Evolutionary conservation across 345 rosid species (phyloP).

Genomic region (Heritiera littoralis): DNA sequence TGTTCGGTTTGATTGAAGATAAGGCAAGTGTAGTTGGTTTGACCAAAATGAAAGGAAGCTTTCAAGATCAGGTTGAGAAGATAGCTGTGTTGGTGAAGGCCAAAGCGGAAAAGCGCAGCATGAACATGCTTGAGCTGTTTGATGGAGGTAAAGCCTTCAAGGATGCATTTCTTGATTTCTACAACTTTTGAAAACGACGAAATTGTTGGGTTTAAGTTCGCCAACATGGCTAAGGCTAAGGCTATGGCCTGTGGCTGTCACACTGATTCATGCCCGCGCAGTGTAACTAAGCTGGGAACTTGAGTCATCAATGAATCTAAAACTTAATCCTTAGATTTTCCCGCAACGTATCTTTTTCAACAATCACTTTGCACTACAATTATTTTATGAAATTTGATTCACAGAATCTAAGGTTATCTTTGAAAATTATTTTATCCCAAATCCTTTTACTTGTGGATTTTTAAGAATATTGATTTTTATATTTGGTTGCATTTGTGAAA

Average conservation of each 20-base stretch:
- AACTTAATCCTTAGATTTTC: too few relatives aligned
- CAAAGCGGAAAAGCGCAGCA: constrained; percentile 48
- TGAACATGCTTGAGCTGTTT: constrained; percentile 64
- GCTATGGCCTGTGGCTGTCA: not conserved
- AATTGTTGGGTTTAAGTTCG: constrained; percentile 17
- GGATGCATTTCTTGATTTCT: constrained; percentile 40
- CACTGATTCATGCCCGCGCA: not conserved
- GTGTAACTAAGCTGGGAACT: too few relatives aligned
- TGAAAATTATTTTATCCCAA: too few relatives aligned
- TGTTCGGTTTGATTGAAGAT: too few relatives aligned
- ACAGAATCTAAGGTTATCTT: too few relatives aligned
- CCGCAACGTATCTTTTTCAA: too few relatives aligned
- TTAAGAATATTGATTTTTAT: too few relatives aligned
- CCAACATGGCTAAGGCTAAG: not conserved
- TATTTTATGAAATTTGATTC: too few relatives aligned
- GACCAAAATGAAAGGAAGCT: constrained; percentile 44
- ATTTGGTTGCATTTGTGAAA: too few relatives aligned
- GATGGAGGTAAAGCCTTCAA: constrained; percentile 36
- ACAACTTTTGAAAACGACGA: constrained; percentile 25
- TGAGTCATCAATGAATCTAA: too few relatives aligned
- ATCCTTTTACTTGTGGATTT: too few relatives aligned
- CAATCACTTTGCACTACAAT: too few relatives aligned
- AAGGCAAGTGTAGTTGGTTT: not conserved
- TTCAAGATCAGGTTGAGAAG: constrained; percentile 56
- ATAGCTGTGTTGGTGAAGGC: constrained; percentile 54